Evolutionary conservation across 2,329 filamentous ascomycete species (phyloP), one percentile per base, ranked within the genome.

Genomic region (Aspergillus quadrilineatus): DNA sequence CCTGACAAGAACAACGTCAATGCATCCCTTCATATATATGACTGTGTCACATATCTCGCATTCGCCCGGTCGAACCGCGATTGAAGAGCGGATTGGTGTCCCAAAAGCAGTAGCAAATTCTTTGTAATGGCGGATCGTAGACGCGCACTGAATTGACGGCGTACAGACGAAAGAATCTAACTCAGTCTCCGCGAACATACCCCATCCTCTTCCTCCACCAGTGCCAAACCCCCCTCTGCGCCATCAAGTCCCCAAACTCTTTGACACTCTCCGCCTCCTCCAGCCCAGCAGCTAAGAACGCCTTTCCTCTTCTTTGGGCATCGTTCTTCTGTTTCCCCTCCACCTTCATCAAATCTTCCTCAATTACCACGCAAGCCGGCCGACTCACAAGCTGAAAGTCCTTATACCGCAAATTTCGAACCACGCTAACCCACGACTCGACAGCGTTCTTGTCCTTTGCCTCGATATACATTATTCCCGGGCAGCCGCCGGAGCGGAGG

Each of bases 381-480:
- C 82, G 81, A 14, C 75, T 76, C 6, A 80, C 82, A 46, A 89
- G 80, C 60, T 88, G 84, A 52, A 87, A 90, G 69, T 90, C 87
- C 63, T 90, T 90, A 72, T 90, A 90, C 6, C 86, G 79, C 42
- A 90, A 72, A 28, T 79, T 79, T 55, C 88, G 83, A 2, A 90
- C 87, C 1, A 77, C 75, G 9, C 76, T 77, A 4, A 90, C 85
- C 88, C 88, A 91, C 12, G 78, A 76, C 56, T 77, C 78, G 3
- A 90, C 82, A 1, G 77, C 77, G 1, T 67, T 64, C 62, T 82
- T 79, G n/a, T 80, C 75, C 4, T 62, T 61, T 1, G 85, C 83
- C 67, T 90, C 86, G 49, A 87, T 88, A 67, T 91, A 90, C 89
- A 92, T 92, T 63, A 92, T 85, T 1, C 89, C 89, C 0, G 89